Evolutionary conservation across 2,329 filamentous ascomycete species (phyloP).

Genomic region (Phaeoacremonium minimum): DNA sequence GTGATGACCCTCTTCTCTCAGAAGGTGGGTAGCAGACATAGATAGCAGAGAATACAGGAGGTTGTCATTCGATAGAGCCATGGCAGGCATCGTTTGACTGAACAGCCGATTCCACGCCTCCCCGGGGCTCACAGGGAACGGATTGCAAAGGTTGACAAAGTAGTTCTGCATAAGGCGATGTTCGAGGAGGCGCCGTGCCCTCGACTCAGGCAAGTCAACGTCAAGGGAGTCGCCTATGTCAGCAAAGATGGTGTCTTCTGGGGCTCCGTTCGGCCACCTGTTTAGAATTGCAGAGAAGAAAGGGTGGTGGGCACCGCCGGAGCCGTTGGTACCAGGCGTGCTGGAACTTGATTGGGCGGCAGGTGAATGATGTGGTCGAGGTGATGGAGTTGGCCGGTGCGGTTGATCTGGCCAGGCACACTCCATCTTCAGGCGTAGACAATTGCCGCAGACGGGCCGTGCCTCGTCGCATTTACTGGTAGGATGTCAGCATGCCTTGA

Average conservation of each 20-base stretch:
- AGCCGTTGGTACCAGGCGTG: neutral
- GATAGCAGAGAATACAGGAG: constrained; percentile 16
- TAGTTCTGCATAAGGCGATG: constrained; percentile 21
- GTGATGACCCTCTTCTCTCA: constrained; percentile 11
- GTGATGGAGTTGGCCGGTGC: constrained; percentile 3
- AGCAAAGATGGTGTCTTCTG: constrained; percentile 4
- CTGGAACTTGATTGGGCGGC: neutral
- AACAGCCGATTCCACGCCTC: constrained; percentile 15
- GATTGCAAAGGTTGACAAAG: constrained; percentile 9
- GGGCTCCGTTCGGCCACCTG: constrained; percentile 6
- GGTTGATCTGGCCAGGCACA: constrained; percentile 13
- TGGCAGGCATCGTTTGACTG: constrained; percentile 10
- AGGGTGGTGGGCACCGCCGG: constrained; percentile 1
- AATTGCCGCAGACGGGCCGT: constrained; percentile 17
- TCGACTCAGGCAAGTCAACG: constrained; percentile 15
- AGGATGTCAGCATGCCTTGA: neutral
- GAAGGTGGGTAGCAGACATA: constrained; percentile 16
- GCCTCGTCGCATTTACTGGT: constrained; percentile 16
- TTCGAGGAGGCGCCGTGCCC: constrained; percentile 16
- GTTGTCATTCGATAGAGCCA: constrained; percentile 17
- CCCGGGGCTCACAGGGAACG: constrained; percentile 11
- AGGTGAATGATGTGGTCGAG: neutral
- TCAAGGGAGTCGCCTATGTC: constrained; percentile 4
- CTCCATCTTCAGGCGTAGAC: constrained; percentile 14
- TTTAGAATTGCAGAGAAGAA: neutral